phyloP scores from a whole-genome alignment of 768 basidiomycete species.

The Tricholoma matsutake region DNA sequence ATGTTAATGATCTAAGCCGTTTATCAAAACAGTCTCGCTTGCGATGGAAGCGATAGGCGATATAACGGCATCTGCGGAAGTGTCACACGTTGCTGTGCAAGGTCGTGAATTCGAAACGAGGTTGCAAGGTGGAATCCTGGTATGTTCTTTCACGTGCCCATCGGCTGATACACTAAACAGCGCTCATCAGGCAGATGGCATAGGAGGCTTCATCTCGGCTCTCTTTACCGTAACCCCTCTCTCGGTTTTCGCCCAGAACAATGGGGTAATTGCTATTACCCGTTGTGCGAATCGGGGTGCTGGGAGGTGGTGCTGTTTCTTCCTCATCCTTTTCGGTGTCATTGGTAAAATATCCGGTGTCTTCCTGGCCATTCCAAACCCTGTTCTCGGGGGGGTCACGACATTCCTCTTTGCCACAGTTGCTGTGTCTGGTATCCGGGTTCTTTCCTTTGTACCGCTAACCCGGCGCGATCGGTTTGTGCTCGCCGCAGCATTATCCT shows the following conservation, averaged over 20 bases:
- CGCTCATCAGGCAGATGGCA: conserved; percentile 61
- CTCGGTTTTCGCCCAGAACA: conserved; percentile 70
- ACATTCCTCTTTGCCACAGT: conserved; percentile 85
- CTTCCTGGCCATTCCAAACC: conserved; percentile 80
- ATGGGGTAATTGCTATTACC: conserved; percentile 80
- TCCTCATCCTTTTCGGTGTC: conserved; percentile 78
- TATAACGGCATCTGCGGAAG: conserved; percentile 79
- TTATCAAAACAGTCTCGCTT: conserved; percentile 48
- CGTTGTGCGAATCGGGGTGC: conserved; percentile 80
- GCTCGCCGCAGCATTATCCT: conserved; percentile 62
- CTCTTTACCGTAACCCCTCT: conserved; percentile 80
- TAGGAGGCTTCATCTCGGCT: conserved; percentile 76
- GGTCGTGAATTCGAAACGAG: conserved; percentile 78
- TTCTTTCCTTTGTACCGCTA: conserved; percentile 58
- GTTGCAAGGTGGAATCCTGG: conserved; percentile 80
- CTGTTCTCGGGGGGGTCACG: conserved; percentile 82
- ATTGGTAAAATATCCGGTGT: conserved; percentile 82
- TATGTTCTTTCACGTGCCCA: conserved; percentile 27
- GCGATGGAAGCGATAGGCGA: conserved; percentile 88
- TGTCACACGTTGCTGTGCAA: conserved; percentile 68
- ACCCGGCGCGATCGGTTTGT: conserved; percentile 67
- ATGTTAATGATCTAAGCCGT: background rate
- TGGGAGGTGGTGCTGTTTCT: conserved; percentile 74
- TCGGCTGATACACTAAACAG: conserved; percentile 45
- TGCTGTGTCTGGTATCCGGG: conserved; percentile 64